phyloP scores from a whole-genome alignment of 306 rosid genomes.

The Lotus japonicus region DNA sequence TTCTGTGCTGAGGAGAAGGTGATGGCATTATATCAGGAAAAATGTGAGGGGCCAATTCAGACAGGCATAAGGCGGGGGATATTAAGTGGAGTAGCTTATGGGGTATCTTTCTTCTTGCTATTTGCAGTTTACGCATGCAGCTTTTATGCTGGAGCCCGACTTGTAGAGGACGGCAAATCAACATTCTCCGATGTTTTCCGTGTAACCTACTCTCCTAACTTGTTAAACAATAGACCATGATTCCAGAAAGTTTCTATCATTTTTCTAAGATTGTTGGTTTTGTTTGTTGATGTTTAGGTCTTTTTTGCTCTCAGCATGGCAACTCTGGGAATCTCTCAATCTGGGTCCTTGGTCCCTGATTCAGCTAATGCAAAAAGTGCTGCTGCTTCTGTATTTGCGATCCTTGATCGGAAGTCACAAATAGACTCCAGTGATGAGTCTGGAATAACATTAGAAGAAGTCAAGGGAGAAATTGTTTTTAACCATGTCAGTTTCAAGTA shows the following conservation, averaged over 20 bases:
- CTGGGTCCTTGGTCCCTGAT: slow-evolving; percentile 47
- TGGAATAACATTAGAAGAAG: slow-evolving; percentile 37
- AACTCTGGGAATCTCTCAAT: slow-evolving; percentile 49
- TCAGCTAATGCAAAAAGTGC: slow-evolving; percentile 47
- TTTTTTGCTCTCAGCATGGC: slow-evolving; percentile 62
- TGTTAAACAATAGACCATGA: background rate
- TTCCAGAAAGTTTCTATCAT: background rate
- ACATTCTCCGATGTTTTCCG: slow-evolving; percentile 48
- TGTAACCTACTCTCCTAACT: slow-evolving; percentile 27
- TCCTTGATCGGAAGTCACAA: slow-evolving; percentile 56
- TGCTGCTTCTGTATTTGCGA: slow-evolving; percentile 63
- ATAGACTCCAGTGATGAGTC: slow-evolving; percentile 53
- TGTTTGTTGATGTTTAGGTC: slow-evolving; percentile 36
- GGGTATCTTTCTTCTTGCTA: slow-evolving; percentile 45
- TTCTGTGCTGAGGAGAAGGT: slow-evolving; percentile 71
- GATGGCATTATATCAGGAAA: slow-evolving; percentile 40
- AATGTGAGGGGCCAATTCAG: slow-evolving; percentile 53
- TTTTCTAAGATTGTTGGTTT: background rate
- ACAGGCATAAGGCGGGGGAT: slow-evolving; percentile 45
- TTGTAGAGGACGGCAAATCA: slow-evolving; percentile 37
- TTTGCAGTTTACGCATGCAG: slow-evolving; percentile 39
- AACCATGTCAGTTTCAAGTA: slow-evolving; percentile 64
- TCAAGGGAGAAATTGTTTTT: slow-evolving; percentile 63
- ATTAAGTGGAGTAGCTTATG: slow-evolving; percentile 48
- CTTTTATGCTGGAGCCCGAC: slow-evolving; percentile 60